phyloP scores from a whole-genome alignment of 192 early-diverging fungal genomes.

The Kickxella alabastrina region DNA sequence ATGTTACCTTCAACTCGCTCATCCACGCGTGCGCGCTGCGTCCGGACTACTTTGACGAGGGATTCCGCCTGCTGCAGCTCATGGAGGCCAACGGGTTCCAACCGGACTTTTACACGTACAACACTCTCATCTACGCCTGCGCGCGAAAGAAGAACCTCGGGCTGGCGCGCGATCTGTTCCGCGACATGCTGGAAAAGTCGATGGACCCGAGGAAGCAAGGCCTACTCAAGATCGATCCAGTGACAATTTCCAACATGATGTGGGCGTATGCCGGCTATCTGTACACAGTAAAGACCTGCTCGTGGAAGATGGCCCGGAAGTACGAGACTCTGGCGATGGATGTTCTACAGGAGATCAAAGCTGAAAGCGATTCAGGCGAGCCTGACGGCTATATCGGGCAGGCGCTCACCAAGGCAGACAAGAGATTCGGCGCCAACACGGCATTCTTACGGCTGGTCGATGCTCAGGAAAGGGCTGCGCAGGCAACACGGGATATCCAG shows the following conservation, averaged over 20 bases:
- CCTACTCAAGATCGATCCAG: conserved; percentile 55
- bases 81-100: conserved; percentile 82
- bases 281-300: conserved; percentile 31
- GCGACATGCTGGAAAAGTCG: conserved; percentile 54
- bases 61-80: conserved; percentile 73
- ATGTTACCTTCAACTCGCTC: conserved; percentile 83
- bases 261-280: conserved; percentile 61
- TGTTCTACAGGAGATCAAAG: conserved; percentile 24
- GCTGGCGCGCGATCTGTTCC: conserved; percentile 62
- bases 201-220: conserved; percentile 26
- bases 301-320: conserved; percentile 30
- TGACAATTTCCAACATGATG: conserved; percentile 67
- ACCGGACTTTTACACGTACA: conserved; percentile 77
- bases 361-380: background rate
- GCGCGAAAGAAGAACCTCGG: conserved; percentile 70
- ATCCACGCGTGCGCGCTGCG: conserved; percentile 79
- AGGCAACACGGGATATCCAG: conserved; percentile 24
- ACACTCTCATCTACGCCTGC: conserved; percentile 73
- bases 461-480: conserved; percentile 20
- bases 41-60: conserved; percentile 79
- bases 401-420: conserved; percentile 11
- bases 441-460: conserved; percentile 18
- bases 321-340: conserved; percentile 35
- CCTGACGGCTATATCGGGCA: background rate
- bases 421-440: conserved; percentile 1